Percentiles rank a stretch among this genome's conserved stretches.
Conservation (phyloP, 805 yeast species). For the Wickerhamomyces chaumierensis region DNA sequence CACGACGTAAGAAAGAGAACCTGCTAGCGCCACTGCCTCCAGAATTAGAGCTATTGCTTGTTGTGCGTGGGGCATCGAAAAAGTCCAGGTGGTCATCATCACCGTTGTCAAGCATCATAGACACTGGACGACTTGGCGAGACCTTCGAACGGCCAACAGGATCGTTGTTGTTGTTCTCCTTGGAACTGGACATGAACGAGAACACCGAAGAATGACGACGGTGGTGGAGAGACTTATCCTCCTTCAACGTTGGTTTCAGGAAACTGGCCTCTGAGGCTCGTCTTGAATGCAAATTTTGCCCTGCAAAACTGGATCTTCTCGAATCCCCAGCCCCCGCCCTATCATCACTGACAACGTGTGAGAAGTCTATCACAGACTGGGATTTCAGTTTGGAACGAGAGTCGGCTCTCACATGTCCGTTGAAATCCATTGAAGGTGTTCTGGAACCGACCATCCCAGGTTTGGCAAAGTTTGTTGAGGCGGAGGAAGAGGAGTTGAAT, state of each 20-base stretch:
- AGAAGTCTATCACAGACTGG: constrained; percentile 21
- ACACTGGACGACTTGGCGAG: constrained; percentile 8
- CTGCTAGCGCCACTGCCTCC: not conserved
- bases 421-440: constrained; percentile 17
- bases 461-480: too few relatives aligned
- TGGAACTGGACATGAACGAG: constrained; percentile 28
- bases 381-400: constrained; percentile 10
- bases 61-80: not conserved
- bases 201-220: constrained; percentile 53
- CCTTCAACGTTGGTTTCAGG: constrained; percentile 4
- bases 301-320: not conserved
- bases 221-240: constrained; percentile 27
- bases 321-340: constrained; percentile 18
- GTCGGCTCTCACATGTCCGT: constrained; percentile 11
- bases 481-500: not conserved
- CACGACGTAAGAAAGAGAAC: not conserved
- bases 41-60: too few relatives aligned
- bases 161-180: constrained; percentile 1
- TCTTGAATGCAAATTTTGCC: constrained; percentile 19
- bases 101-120: constrained; percentile 6
- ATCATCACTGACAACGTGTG: constrained; percentile 13
- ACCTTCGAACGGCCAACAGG: not conserved
- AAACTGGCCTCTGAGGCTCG: constrained; percentile 31
- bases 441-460: constrained; percentile 13
- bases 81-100: not conserved